A percentile compares a stretch with the other conserved stretches of the same genome.
Evolutionary conservation across 768 basidiomycete species (phyloP).

Genomic region (Gloeostereum incarnatum): DNA sequence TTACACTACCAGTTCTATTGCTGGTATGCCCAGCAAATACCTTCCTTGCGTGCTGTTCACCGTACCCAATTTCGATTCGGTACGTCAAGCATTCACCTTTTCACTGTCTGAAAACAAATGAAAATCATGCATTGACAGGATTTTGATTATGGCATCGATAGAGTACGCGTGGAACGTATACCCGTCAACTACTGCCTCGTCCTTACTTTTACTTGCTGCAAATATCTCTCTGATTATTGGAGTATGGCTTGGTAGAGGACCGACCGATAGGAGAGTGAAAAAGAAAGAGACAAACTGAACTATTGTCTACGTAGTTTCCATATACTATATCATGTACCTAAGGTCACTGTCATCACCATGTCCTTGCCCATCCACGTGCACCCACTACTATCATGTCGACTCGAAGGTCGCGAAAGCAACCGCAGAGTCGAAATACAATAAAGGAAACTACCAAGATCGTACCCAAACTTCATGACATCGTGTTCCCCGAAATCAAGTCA

Average conservation of each 20-base stretch:
- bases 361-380: too few species aligned
- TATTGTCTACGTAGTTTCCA: too few species aligned
- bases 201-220: slow-evolving; percentile 22
- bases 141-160: slow-evolving; percentile 48
- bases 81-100: slow-evolving; percentile 21
- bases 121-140: slow-evolving; percentile 25
- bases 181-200: slow-evolving; percentile 69
- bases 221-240: slow-evolving; percentile 21
- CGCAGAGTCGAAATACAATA: too few species aligned
- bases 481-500: slow-evolving; percentile 33
- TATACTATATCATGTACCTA: too few species aligned
- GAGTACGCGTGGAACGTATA: slow-evolving; percentile 88
- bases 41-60: slow-evolving; percentile 76
- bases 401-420: too few species aligned
- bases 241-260: slow-evolving; percentile 17
- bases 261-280: neutral
- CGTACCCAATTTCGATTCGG: slow-evolving; percentile 55
- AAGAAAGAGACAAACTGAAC: neutral
- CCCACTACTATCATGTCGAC: too few species aligned
- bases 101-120: slow-evolving; percentile 3
- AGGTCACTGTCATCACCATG: too few species aligned
- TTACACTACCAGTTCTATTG: slow-evolving; percentile 98
- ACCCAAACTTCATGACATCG: slow-evolving; percentile 10
- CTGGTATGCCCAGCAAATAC: slow-evolving; percentile 92
- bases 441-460: too few species aligned